Evolutionary conservation across 768 basidiomycete species (phyloP), one percentile per base, ranked within the genome.

Genomic region (Tylopilus cervinicoccineus): DNA sequence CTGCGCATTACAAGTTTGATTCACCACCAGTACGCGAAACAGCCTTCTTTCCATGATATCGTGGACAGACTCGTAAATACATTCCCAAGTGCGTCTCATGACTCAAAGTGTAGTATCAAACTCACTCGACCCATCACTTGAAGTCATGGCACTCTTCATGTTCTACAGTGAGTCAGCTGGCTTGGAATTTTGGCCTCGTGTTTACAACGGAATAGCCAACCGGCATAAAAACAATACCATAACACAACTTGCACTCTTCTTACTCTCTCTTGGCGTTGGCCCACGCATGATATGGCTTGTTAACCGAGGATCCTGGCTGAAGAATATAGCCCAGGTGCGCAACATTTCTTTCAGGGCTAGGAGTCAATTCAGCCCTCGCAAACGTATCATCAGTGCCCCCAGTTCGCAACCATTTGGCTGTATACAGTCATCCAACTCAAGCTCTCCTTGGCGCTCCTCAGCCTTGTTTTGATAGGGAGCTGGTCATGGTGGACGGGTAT

Each of bases 401-500:
- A 90, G 11, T 68, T 91, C 46, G 82, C 82, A 3, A 89, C 88
- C 0, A 60, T 86, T 6, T 92, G 90, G 89, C 71, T 90, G 9
- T 92, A 86, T 57, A 74, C 79, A 4, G 71, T 90, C 41, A 70
- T 89, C 12, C 84, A 88, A 54, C 73, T 90, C 23, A 78, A 84
- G 47, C 67, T 93, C 22, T 72, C 72, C 3, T 78, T 80, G 17
- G 82, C 88, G 6, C 69, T 81, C 4, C 48, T 81, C 24, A 81
- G 78, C 52, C 71, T 92, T 13, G 47, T 63, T 2, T 50, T 74
- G 13, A 77, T 86, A 31, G 79, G 74, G 6, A 59, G 57, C 38
- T 90, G 79, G 68, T 69, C 79, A 8, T 80, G 82, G 81, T 86
- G 76, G 76, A 75, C 79, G 39, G 76, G 71, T 12, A 68, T 86